Evolutionary conservation across 164 flowering plant genomes (phyloP).

Genomic region (Umbellularia californica): DNA sequence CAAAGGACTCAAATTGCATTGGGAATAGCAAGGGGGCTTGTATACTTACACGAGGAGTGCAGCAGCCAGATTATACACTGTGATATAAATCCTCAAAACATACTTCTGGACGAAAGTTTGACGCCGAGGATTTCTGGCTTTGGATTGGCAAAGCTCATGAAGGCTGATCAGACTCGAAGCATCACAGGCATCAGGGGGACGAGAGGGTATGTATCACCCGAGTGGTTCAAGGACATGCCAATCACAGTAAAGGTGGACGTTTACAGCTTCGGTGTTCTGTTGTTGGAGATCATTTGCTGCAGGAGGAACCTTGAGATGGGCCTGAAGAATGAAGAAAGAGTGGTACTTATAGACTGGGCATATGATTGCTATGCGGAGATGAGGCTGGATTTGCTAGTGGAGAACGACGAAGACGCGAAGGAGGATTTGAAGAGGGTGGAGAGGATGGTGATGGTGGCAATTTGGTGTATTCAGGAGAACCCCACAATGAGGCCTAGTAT

Average conservation of each 20-base stretch:
- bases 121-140: constrained; percentile 20
- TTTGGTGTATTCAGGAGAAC: constrained; percentile 29
- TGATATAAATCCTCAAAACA: constrained; percentile 26
- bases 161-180: constrained; percentile 16
- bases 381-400: constrained; percentile 10
- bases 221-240: constrained; percentile 23
- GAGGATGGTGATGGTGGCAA: constrained; percentile 19
- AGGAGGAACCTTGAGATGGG: constrained; percentile 10
- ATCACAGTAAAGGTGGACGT: constrained; percentile 29
- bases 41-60: constrained; percentile 24
- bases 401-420: constrained; percentile 18
- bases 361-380: constrained; percentile 13
- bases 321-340: neutral
- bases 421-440: constrained; percentile 12
- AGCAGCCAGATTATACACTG: constrained; percentile 24
- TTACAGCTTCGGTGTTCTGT: constrained; percentile 23
- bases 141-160: constrained; percentile 28
- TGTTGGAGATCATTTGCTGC: constrained; percentile 24
- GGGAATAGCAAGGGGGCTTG: constrained; percentile 24
- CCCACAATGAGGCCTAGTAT: constrained; percentile 21
- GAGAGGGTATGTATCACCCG: constrained; percentile 25
- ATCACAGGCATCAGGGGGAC: constrained; percentile 24
- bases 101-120: constrained; percentile 17
- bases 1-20: constrained; percentile 15
- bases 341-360: constrained; percentile 18